A percentile compares a stretch with the other conserved stretches of the same genome.
phyloP scores from a whole-genome alignment of 1,284 basidiomycete species.

The Cryptococcus hybrid region DNA sequence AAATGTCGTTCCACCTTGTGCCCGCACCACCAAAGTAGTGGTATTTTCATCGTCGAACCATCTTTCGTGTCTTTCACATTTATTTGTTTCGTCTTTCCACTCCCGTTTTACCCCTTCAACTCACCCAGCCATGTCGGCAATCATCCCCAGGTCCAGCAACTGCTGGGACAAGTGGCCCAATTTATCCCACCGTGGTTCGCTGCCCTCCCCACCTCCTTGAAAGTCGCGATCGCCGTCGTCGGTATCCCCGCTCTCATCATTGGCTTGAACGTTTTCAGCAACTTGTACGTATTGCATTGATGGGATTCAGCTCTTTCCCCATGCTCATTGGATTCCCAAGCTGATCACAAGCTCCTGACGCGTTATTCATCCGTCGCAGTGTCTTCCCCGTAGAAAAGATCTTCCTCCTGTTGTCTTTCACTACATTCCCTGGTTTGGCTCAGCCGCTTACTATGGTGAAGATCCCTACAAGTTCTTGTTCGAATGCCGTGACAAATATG shows the following conservation, averaged over 20 bases:
- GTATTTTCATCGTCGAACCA: conserved; percentile 9
- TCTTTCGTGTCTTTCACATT: conserved; percentile 2
- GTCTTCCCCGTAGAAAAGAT: conserved; percentile 57
- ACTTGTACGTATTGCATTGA: conserved; percentile 53
- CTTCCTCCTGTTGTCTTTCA: conserved; percentile 76
- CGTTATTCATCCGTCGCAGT: neutral
- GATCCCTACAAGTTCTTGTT: conserved; percentile 77
- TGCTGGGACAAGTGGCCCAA: neutral
- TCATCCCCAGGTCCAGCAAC: neutral
- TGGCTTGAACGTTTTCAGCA: conserved; percentile 62
- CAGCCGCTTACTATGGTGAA: conserved; percentile 71
- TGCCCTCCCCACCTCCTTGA: conserved; percentile 13
- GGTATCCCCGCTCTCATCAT: conserved; percentile 50
- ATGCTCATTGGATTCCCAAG: neutral
- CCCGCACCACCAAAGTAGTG: neutral
- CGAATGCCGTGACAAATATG: conserved; percentile 72
- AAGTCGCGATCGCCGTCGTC: conserved; percentile 20
- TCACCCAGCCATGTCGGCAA: conserved; percentile 1
- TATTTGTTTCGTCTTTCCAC: neutral
- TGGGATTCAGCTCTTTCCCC: neutral
- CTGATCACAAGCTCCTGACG: neutral
- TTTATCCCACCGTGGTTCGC: conserved; percentile 6
- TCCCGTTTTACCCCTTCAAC: neutral
- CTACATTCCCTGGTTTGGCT: conserved; percentile 71
- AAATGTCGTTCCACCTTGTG: conserved; percentile 1